Base-by-base conservation (phyloP, 768 basidiomycete species). In the Boletus sensibilis region DNA sequence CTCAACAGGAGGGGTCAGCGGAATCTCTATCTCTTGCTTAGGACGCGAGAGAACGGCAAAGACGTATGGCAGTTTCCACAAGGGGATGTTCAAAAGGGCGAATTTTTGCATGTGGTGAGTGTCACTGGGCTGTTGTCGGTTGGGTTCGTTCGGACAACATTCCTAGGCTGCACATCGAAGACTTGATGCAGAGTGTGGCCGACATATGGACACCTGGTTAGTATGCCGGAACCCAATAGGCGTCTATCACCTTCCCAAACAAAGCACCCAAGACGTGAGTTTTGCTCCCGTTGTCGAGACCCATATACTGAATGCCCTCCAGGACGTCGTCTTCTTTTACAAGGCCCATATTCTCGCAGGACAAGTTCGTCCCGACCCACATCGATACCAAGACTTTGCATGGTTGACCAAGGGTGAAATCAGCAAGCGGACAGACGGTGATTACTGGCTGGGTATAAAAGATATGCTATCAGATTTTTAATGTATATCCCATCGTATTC, bases 321-420 rank as follows among this genome's bases (percentile, higher is more conserved):
- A 97, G 94, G 80, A 76, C 51, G 75, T 81, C 40, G 77, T 90
- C 20, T 99, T 98, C 76, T 92, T 97, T 78, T 90, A 90, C 78
- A 97, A 97, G 70, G 92, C 85, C 20, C 94, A 97, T 67, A 91
- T 98, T 51, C 80, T 98, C 66, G 86, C 92, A 2, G 96, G 96
- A 18, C 90, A 94, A 70, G 88, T 87, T 33, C 77, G 75, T 20
- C 84, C 87, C 18, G 70, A 82, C 33, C 68, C 76, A n/a, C 72
- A 79, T 59, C 69, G 73, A 21, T 75, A 89, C 57, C 75, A 77
- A 48, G 90, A 91, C 64, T 95, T 91, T 74, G 94, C 92, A 8
- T 98, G 95, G 95, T 77, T 98, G 57, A 96, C 93, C 48, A 93
- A 94, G 73, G 81, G 92, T 68, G 96, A 99, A 77, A 86, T 98